Evolutionary conservation across 2,329 filamentous ascomycete species (phyloP), one percentile per base, ranked within the genome.

Genomic region (Myriosclerotinia scirpicola): DNA sequence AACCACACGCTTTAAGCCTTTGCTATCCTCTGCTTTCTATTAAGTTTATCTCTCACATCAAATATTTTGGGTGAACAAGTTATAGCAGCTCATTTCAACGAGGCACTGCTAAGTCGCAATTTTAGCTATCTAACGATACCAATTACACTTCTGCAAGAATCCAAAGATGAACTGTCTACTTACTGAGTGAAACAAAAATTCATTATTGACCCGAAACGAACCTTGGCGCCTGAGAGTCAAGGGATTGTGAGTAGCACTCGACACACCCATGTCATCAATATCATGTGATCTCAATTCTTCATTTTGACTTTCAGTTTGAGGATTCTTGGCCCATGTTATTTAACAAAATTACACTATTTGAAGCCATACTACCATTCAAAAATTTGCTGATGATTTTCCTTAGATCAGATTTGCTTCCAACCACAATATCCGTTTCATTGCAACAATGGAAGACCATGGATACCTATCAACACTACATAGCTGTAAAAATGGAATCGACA

Each of bases 141-240:
- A 56, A 44, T 56, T 42, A 44, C 14, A 42, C 54, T 6, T 56
- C 38, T 6, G 15, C n/a, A 44, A 56, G 42, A 56, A 56, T 38
- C 5, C 54, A 56, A 42, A 56, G 54, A 56, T 56, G 38, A 22
- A 56, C 54, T 15, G 12, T 44, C 14, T 56, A 42, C 22, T 38
- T 38, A 20, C 54, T 38, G 6, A 26, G 54, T 38, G 2, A n/a
- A 56, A 22, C 38, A 38, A 7, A 56, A 20, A 12, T 56, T 30
- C 20, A 26, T 12, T 17, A 17, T 20, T 56, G 36, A 36, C n/a
- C 5, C 44, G 22, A 44, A 56, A 20, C 54, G 22, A 56, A 38
- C 38, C 7, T 8, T 56, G 2, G n/a, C 54, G 9, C 42, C 22
- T 26, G 54, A 56, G 20, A 42, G 44, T 44, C 54, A 56, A 44